Conservation (phyloP, 371 early-diverging fungal genomes). For the Funneliformis caledonium region DNA sequence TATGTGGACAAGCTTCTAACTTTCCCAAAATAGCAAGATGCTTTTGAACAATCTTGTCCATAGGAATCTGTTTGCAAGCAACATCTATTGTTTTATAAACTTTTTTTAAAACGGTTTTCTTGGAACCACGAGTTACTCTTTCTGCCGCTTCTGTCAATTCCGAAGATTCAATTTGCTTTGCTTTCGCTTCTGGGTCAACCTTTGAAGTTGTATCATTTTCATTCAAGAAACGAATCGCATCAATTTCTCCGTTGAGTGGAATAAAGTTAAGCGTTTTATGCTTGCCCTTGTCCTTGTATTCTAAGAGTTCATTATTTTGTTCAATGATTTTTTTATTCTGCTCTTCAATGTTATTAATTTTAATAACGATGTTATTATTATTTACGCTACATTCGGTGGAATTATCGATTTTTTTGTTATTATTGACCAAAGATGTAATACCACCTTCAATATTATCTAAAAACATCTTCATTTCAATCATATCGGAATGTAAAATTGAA, state of each 20-base stretch:
- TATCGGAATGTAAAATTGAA: background rate
- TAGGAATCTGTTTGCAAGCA: background rate
- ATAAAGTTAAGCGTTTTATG: background rate
- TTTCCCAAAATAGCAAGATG: conserved; percentile 27
- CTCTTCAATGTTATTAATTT: background rate
- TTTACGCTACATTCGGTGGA: background rate
- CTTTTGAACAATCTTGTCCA: background rate
- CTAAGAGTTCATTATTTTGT: background rate
- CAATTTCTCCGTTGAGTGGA: background rate
- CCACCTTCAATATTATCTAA: background rate
- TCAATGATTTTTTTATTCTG: background rate
- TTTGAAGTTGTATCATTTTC: background rate
- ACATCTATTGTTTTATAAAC: background rate
- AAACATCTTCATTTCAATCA: background rate
- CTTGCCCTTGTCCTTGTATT: background rate
- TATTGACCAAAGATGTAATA: background rate
- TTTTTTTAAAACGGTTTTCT: background rate
- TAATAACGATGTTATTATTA: background rate
- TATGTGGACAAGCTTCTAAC: conserved; percentile 8
- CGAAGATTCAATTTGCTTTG: background rate
- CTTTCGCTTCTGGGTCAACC: background rate
- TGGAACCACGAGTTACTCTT: background rate
- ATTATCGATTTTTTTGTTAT: background rate
- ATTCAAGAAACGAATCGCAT: background rate
- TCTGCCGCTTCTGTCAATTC: background rate